Evolutionary conservation across 148 eudicot genomes (phyloP).

Genomic region (Dysphania ambrosioides): DNA sequence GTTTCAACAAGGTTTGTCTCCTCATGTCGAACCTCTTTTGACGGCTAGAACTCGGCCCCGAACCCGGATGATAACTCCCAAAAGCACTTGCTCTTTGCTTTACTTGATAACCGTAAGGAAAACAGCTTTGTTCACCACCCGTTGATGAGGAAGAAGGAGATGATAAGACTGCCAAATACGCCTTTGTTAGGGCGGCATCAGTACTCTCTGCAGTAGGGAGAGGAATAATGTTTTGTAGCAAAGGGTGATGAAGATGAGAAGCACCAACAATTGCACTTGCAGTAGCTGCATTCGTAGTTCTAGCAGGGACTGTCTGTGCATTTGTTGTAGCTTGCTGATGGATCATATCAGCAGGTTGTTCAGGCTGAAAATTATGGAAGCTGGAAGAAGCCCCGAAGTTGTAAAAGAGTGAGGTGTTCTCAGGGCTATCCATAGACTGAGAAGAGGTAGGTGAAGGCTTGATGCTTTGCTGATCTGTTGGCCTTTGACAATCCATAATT

Average conservation of each 20-base stretch:
- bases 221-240: constrained; percentile 22
- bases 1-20: constrained; percentile 45
- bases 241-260: not conserved
- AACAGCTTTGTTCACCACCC: constrained; percentile 11
- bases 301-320: constrained; percentile 18
- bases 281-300: not conserved
- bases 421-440: constrained; percentile 52
- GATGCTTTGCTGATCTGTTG: constrained; percentile 31
- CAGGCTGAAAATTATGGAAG: constrained; percentile 2
- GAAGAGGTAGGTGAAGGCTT: constrained; percentile 53
- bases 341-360: constrained; percentile 2
- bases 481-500: constrained; percentile 24
- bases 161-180: constrained; percentile 54
- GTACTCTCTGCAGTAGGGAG: constrained; percentile 46
- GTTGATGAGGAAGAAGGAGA: constrained; percentile 27
- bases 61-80: constrained; percentile 14
- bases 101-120: not conserved
- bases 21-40: constrained; percentile 8
- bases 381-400: constrained; percentile 14
- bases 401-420: constrained; percentile 38
- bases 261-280: not conserved
- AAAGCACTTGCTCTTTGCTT: constrained; percentile 45
- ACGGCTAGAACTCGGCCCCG: not conserved
- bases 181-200: constrained; percentile 57
- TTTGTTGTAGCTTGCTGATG: constrained; percentile 14